Conservation (phyloP, 306 rosid species). For the Urtica urens region DNA sequence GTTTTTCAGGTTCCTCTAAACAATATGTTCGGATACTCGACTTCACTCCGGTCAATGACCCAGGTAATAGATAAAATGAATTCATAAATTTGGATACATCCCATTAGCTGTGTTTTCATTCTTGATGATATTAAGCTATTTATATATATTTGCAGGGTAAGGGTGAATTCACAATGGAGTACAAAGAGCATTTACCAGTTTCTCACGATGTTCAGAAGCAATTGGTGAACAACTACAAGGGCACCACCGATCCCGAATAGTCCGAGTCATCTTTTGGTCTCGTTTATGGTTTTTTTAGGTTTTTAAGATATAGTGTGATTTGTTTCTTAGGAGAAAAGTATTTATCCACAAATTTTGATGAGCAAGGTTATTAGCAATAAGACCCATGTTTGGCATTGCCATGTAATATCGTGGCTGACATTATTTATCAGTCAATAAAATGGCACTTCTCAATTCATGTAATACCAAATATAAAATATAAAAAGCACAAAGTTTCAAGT, state of each 20-base stretch:
- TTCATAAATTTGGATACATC: neutral
- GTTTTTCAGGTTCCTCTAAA: conserved; percentile 75
- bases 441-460: neutral
- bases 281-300: neutral
- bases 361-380: conserved; percentile 14
- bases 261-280: conserved; percentile 6
- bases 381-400: conserved; percentile 16
- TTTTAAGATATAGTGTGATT: conserved; percentile 14
- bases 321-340: conserved; percentile 16
- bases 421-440: conserved; percentile 11
- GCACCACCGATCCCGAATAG: conserved; percentile 50
- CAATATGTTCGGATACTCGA: conserved; percentile 95
- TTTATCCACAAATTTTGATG: conserved; percentile 35
- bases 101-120: neutral
- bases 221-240: conserved; percentile 56
- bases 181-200: conserved; percentile 76
- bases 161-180: conserved; percentile 98
- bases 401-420: conserved; percentile 7
- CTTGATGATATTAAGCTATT: neutral
- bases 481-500: too few species aligned
- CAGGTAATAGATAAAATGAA: conserved; percentile 36
- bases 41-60: conserved; percentile 89
- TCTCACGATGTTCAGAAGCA: conserved; percentile 84
- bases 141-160: conserved; percentile 53
- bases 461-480: too few species aligned